Conservation (phyloP, 2,329 filamentous ascomycete species). For the Chalara sp. region DNA sequence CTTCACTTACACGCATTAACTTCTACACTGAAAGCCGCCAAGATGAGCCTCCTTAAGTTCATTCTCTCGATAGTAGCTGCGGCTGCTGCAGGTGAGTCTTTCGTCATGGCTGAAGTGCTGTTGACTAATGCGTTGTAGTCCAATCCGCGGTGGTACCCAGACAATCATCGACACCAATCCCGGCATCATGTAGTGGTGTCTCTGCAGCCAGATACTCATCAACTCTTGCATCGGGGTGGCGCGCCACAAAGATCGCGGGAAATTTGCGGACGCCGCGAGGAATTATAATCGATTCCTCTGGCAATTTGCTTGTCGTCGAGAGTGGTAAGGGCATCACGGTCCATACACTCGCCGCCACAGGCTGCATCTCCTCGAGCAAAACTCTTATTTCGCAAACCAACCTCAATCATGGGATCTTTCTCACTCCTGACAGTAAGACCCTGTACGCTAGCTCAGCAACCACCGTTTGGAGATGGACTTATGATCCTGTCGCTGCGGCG, state of each 20-base stretch:
- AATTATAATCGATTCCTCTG: conserved; percentile 6
- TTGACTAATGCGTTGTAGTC: no score
- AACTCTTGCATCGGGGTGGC: conserved; percentile 8
- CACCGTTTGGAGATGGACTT: conserved; percentile 11
- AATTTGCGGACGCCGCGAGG: conserved; percentile 6
- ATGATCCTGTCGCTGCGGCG: conserved; percentile 3
- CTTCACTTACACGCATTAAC: no score
- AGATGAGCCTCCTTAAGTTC: no score
- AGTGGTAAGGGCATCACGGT: no score
- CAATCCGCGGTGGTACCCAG: background rate
- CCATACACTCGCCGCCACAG: no score
- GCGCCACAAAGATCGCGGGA: conserved; percentile 7
- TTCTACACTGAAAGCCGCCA: no score
- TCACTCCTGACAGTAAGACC: conserved; percentile 11
- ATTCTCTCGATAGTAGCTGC: no score
- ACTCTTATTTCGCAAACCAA: no score
- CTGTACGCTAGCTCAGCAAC: conserved; percentile 15
- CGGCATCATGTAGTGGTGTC: conserved; percentile 6
- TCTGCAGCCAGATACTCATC: background rate
- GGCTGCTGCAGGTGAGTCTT: no score
- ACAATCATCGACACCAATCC: background rate
- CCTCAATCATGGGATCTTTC: conserved; percentile 9
- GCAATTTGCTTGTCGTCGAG: background rate
- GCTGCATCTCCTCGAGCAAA: no score
- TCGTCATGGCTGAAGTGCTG: no score